Percentiles rank a stretch among this genome's conserved stretches.
Conservation (phyloP, 768 basidiomycete genomes). For the Suillus ampliporus region DNA sequence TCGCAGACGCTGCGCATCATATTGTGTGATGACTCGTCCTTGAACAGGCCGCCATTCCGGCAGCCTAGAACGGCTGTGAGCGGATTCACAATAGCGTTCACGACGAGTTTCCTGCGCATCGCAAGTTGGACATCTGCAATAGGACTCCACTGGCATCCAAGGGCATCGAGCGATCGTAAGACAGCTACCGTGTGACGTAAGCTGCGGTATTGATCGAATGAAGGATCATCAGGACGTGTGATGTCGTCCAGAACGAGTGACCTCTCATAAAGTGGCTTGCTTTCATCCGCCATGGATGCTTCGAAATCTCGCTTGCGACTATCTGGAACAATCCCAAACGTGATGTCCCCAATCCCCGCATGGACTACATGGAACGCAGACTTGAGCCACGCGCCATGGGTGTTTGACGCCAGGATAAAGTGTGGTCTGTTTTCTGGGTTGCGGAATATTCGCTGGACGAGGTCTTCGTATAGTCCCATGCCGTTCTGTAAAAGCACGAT, state of each 20-base stretch:
- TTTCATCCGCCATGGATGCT: conserved; percentile 47
- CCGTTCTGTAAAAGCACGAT: conserved; percentile 96
- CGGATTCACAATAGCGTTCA: conserved; percentile 85
- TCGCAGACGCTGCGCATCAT: conserved; percentile 61
- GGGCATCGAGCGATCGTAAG: conserved; percentile 57
- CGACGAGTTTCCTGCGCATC: conserved; percentile 81
- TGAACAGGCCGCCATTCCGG: conserved; percentile 77
- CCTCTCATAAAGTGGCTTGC: conserved; percentile 42
- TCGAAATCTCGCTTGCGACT: conserved; percentile 67
- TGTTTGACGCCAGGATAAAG: conserved; percentile 84
- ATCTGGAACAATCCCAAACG: conserved; percentile 84
- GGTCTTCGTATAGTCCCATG: conserved; percentile 87
- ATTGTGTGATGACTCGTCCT: conserved; percentile 44
- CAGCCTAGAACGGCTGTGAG: conserved; percentile 83
- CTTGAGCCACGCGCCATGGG: conserved; percentile 76
- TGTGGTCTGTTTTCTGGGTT: conserved; percentile 78
- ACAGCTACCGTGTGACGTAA: conserved; percentile 73
- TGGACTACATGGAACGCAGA: conserved; percentile 64
- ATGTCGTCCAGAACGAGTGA: conserved; percentile 61
- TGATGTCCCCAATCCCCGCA: conserved; percentile 68
- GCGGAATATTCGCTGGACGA: conserved; percentile 70
- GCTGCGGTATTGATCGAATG: conserved; percentile 54
- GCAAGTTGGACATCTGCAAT: conserved; percentile 68
- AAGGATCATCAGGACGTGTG: conserved; percentile 38
- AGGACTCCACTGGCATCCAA: conserved; percentile 69